phyloP scores from a whole-genome alignment of 768 basidiomycete species.

The Termitomyces sp. region DNA sequence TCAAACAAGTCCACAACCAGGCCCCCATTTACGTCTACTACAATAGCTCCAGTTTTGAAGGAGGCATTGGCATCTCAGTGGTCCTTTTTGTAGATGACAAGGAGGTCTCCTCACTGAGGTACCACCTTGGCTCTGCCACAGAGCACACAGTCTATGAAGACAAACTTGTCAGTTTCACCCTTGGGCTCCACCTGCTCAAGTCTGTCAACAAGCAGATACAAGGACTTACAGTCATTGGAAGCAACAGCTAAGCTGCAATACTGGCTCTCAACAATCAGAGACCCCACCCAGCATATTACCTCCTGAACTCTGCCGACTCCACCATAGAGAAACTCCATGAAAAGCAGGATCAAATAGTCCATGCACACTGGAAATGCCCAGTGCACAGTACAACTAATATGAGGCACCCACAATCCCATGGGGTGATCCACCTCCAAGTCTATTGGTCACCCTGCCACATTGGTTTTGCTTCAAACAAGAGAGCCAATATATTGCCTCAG shows the following conservation, averaged over 20 bases:
- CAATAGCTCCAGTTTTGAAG: constrained; percentile 8
- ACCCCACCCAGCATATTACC: constrained; percentile 7
- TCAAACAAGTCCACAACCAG: background rate
- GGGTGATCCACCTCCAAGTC: too few relatives aligned
- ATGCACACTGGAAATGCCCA: too few relatives aligned
- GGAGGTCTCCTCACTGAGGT: background rate
- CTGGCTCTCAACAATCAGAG: background rate
- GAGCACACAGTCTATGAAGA: background rate
- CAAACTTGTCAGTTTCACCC: background rate
- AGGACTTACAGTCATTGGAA: background rate
- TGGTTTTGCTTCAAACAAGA: too few relatives aligned
- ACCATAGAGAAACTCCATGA: too few relatives aligned
- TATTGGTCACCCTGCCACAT: too few relatives aligned
- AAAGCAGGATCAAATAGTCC: too few relatives aligned
- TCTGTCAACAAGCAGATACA: background rate
- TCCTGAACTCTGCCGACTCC: too few relatives aligned
- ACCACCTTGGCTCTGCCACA: constrained; percentile 1
- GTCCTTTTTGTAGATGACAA: background rate
- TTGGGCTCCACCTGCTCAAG: background rate
- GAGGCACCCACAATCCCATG: too few relatives aligned
- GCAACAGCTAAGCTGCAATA: background rate
- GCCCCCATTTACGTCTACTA: background rate
- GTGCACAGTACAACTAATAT: too few relatives aligned
- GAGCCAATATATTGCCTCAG: too few relatives aligned
- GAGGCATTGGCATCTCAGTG: constrained; percentile 4